Conservation (phyloP, 805 yeast species). For the Starmerella vaccinii region DNA sequence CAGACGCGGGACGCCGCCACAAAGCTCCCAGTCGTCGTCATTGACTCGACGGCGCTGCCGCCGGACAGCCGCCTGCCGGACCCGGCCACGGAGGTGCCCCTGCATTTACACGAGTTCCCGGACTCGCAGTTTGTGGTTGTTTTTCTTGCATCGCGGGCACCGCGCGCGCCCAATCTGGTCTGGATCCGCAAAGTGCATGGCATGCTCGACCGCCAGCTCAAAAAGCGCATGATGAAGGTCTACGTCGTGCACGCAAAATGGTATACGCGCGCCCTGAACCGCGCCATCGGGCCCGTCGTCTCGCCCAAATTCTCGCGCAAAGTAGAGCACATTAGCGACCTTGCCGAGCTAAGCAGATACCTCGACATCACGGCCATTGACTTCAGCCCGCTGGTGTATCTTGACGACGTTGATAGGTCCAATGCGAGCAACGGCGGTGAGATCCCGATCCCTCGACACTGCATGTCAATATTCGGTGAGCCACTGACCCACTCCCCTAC, state of each 20-base stretch:
- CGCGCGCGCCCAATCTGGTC: slow-evolving; percentile 46
- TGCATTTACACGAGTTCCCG: slow-evolving; percentile 51
- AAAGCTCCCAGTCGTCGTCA: slow-evolving; percentile 61
- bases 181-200: slow-evolving; percentile 57
- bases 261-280: slow-evolving; percentile 65
- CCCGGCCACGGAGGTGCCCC: slow-evolving; percentile 45
- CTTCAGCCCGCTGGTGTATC: slow-evolving; percentile 64
- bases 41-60: slow-evolving; percentile 64
- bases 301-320: slow-evolving; percentile 39
- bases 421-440: slow-evolving; percentile 24
- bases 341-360: slow-evolving; percentile 46
- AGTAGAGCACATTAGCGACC: slow-evolving; percentile 38
- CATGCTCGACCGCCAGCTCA: slow-evolving; percentile 46
- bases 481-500: slow-evolving; percentile 20
- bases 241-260: slow-evolving; percentile 85
- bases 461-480: slow-evolving; percentile 29
- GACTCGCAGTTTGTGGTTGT: slow-evolving; percentile 50
- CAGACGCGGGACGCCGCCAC: slow-evolving; percentile 47
- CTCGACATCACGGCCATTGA: slow-evolving; percentile 70
- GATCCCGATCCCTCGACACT: slow-evolving; percentile 41
- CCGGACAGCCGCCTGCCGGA: slow-evolving; percentile 36
- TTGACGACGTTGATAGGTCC: slow-evolving; percentile 45
- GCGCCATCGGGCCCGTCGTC: slow-evolving; percentile 43
- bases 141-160: slow-evolving; percentile 76
- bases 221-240: slow-evolving; percentile 48